Base-by-base conservation (phyloP, 805 yeast species). In the Candida awuae region DNA sequence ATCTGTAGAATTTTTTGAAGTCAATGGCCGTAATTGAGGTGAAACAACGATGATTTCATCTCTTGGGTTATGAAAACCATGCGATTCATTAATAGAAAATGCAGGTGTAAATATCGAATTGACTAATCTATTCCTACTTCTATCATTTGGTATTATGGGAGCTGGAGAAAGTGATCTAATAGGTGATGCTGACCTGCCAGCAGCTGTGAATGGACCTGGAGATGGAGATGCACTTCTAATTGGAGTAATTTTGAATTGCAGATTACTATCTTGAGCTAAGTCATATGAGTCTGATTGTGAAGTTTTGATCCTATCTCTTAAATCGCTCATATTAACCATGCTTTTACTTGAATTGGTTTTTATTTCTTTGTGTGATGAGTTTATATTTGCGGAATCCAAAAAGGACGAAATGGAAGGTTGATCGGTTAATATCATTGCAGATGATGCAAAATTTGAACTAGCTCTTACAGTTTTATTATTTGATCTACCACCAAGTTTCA, bases 191-290 rank as follows among this genome's bases (percentile, higher is more conserved):
- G 50, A 34, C 17, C 56, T 34, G 15, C 47, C 28, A 15, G 38
- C 44, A 3, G 46, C 1, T 47, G 44, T n/a, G 9, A 8, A 16
- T 16, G 29, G 8, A 35, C 17, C 29, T 8, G 52, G 52, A 8
- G 60, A 56, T 9, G 35, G 36, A 4, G 59, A 55, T 25, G 52
- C 31, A 15, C 59, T 55, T 42, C 56, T 42, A 10, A 58, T 49
- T 19, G 61, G 61, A 3, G 48, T 50, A 15, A 56, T 56, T 27
- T 52, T 48, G 39, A 58, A 53, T 35, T 47, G 44, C 7, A 58
- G 54, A n/a, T 55, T 56, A n/a, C 53, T 31, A 39, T 54, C 57
- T 16, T 39, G 43, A 2, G 41, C 44, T 6, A 43, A 36, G 19
- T 46, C 46, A 3, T 39, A 39, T 4, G 39, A 31, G 22, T 49